phyloP scores from a whole-genome alignment of 805 yeast genomes.

The Starmerella riodocensis region DNA sequence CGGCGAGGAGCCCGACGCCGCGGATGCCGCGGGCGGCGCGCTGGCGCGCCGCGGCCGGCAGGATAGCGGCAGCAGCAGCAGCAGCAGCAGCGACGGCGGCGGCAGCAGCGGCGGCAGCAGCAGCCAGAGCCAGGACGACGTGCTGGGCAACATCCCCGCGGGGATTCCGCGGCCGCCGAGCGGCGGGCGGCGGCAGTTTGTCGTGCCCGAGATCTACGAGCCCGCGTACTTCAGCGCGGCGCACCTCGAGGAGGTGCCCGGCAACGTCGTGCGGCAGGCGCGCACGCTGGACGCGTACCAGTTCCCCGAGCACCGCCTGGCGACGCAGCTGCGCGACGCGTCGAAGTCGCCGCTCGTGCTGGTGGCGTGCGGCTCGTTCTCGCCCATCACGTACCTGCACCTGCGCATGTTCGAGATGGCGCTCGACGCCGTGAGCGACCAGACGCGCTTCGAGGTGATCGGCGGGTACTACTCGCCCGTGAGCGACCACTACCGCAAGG shows the following conservation, averaged over 20 bases:
- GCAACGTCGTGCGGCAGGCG: conserved; percentile 84
- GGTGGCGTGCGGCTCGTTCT: conserved; percentile 95
- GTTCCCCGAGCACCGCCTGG: conserved; percentile 81
- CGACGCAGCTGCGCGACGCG: conserved; percentile 53
- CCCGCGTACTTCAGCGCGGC: conserved; percentile 41
- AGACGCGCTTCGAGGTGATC: conserved; percentile 83
- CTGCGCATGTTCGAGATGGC: conserved; percentile 99
- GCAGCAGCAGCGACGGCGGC: not conserved
- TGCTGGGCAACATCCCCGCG: conserved; percentile 18
- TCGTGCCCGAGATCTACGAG: conserved; percentile 23
- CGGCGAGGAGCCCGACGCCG: too few relatives aligned
- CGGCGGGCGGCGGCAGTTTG: conserved; percentile 13
- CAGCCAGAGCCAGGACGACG: conserved; percentile 4
- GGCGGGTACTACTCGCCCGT: conserved; percentile 97
- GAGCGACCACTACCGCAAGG: conserved; percentile 74
- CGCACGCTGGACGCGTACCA: conserved; percentile 49
- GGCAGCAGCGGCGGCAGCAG: not conserved
- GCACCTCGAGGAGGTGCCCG: conserved; percentile 93
- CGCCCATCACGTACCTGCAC: conserved; percentile 90
- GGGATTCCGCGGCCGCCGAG: conserved; percentile 26
- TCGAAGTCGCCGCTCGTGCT: conserved; percentile 79
- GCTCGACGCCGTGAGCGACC: conserved; percentile 78
- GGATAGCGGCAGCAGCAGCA: too few relatives aligned
- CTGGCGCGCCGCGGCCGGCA: too few relatives aligned
- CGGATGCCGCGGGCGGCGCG: too few relatives aligned